These are phyloP conservation scores for Boletales sp. DNA, from an alignment of 768 basidiomycete species.

Conservation along the genomic window DNA sequence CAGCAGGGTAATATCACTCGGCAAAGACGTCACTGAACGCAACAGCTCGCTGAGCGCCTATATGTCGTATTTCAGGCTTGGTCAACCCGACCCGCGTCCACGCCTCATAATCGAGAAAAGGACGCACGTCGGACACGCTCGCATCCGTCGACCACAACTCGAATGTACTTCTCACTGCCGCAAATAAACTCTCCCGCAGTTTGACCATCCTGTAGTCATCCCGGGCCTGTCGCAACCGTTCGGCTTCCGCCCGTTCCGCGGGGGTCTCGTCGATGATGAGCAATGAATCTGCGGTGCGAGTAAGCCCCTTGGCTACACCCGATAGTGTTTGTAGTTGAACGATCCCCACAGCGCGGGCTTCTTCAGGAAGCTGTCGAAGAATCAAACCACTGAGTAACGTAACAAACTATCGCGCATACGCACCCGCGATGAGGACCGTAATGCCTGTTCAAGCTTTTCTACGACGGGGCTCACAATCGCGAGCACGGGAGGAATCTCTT, in stretches of 20 bases:
- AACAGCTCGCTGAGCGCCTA: slow-evolving; percentile 81
- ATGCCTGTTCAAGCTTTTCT: slow-evolving; percentile 58
- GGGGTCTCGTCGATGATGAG: slow-evolving; percentile 56
- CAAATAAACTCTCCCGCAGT: slow-evolving; percentile 65
- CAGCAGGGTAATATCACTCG: slow-evolving; percentile 71
- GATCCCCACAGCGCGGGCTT: slow-evolving; percentile 61
- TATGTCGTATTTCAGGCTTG: not conserved
- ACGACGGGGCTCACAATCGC: slow-evolving; percentile 76
- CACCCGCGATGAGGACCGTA: slow-evolving; percentile 55
- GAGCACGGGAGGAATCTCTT: slow-evolving; percentile 75
- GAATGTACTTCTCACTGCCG: slow-evolving; percentile 55
- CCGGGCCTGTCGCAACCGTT: slow-evolving; percentile 56
- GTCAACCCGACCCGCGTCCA: not conserved
- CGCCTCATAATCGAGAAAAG: slow-evolving; percentile 8
- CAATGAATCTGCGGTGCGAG: slow-evolving; percentile 67
- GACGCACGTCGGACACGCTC: slow-evolving; percentile 69
- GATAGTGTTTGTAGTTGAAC: slow-evolving; percentile 77
- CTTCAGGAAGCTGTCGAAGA: slow-evolving; percentile 58
- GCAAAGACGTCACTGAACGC: slow-evolving; percentile 81
- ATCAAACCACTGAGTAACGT: not conserved
- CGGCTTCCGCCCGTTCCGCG: slow-evolving; percentile 47
- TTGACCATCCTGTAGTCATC: slow-evolving; percentile 59
- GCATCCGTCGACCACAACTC: slow-evolving; percentile 80
- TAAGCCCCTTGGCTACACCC: slow-evolving; percentile 85
- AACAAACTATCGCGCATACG: slow-evolving; percentile 11